These are phyloP conservation scores for Daldinia vernicosa DNA, from an alignment of 495 filamentous ascomycete species.

Conservation along the genomic window DNA sequence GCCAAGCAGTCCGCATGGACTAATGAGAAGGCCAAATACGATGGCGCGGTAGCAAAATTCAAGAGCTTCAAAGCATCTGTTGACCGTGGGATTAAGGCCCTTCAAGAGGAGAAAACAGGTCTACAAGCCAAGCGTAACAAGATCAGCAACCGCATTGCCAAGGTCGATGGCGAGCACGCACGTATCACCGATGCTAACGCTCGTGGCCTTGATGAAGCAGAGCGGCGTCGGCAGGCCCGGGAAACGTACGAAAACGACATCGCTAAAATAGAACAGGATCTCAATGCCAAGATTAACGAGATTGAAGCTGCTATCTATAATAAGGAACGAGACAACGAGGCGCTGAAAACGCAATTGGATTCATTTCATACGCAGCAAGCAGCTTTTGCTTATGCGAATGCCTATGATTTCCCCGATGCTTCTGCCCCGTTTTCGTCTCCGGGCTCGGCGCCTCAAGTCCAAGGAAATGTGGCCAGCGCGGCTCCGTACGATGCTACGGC, in stretches of 20 bases:
- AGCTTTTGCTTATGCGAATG: constrained; percentile 42
- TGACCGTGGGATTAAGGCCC: constrained; percentile 68
- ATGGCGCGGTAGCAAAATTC: constrained; percentile 66
- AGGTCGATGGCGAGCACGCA: constrained; percentile 81
- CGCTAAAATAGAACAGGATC: constrained; percentile 61
- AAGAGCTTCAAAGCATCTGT: constrained; percentile 68
- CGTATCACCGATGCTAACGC: constrained; percentile 79
- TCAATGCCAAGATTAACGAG: constrained; percentile 50
- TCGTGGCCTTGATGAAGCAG: constrained; percentile 76
- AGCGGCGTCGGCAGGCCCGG: constrained; percentile 74
- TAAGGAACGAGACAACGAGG: constrained; percentile 53
- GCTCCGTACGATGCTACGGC: constrained; percentile 41
- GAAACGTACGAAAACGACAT: constrained; percentile 72
- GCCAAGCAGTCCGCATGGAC: constrained; percentile 69
- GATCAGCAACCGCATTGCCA: constrained; percentile 75
- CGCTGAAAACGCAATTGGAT: constrained; percentile 52
- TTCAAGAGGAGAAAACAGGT: constrained; percentile 72
- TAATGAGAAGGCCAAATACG: constrained; percentile 69
- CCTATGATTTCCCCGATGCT: constrained; percentile 40
- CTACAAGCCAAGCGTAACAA: constrained; percentile 81
- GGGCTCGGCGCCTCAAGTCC: constrained; percentile 24
- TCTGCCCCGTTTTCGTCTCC: constrained; percentile 31
- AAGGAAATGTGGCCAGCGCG: constrained; percentile 21
- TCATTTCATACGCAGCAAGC: constrained; percentile 49
- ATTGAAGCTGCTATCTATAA: constrained; percentile 50